A percentile compares a stretch with the other conserved stretches of the same genome.
These are phyloP conservation scores for Ceratobasidium sp. DNA, from an alignment of 1,284 basidiomycete species.

Conservation along the genomic window DNA sequence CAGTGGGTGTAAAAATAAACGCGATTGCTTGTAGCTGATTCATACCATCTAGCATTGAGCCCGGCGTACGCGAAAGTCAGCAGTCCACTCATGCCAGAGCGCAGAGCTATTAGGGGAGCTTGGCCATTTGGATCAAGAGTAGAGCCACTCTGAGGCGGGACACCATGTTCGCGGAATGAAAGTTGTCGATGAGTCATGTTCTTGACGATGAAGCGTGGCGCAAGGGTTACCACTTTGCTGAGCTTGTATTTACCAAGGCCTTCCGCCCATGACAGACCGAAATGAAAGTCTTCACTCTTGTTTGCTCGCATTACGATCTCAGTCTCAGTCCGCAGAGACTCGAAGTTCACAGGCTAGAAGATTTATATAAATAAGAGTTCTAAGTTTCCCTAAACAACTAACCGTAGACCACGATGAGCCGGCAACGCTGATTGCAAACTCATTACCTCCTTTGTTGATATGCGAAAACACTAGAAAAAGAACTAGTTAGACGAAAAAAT, in stretches of 20 bases:
- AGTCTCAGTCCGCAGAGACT: conserved; percentile 90
- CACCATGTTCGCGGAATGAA: conserved; percentile 86
- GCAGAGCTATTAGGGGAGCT: conserved; percentile 73
- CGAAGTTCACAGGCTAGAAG: conserved; percentile 77
- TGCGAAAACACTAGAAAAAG: conserved; percentile 83
- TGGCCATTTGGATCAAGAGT: conserved; percentile 72
- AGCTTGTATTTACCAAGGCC: conserved; percentile 97
- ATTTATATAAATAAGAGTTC: not conserved
- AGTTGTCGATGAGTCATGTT: conserved; percentile 79
- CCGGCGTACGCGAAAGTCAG: conserved; percentile 87
- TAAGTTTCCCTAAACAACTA: conserved; percentile 39
- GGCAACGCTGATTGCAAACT: conserved; percentile 84
- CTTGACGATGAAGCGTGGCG: conserved; percentile 90
- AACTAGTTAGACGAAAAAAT: conserved; percentile 52
- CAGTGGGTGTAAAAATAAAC: not conserved
- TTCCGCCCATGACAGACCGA: conserved; percentile 92
- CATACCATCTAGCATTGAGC: conserved; percentile 83
- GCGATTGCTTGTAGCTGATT: conserved; percentile 30
- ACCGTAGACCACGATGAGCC: conserved; percentile 93
- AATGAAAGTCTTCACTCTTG: conserved; percentile 76
- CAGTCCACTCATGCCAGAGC: conserved; percentile 70
- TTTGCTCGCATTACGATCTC: conserved; percentile 79
- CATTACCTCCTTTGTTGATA: conserved; percentile 79
- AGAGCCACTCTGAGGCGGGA: conserved; percentile 70
- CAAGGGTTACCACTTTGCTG: conserved; percentile 91